Evolutionary conservation across 2,329 filamentous ascomycete species (phyloP).

Genomic region (Incumbomyces delicatus): DNA sequence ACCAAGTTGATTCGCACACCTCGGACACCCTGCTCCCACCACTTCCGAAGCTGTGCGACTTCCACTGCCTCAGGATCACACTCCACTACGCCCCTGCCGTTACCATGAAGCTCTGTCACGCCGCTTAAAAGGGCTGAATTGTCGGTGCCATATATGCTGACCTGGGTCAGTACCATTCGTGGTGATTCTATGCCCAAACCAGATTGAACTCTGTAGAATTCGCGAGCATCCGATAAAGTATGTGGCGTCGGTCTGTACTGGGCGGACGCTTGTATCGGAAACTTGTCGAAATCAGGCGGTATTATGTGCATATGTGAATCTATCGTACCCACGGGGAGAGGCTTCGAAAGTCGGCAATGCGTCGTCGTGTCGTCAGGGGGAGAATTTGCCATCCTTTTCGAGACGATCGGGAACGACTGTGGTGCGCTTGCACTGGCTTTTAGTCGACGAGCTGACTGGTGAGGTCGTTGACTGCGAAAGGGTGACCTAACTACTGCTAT

Average conservation of each 20-base stretch:
- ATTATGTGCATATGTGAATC: constrained; percentile 57
- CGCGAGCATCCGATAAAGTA: constrained; percentile 41
- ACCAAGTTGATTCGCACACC: constrained; percentile 52
- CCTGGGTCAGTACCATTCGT: constrained; percentile 48
- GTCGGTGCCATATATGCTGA: constrained; percentile 52
- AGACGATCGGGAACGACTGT: no score
- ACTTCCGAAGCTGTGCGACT: constrained; percentile 35
- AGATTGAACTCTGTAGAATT: constrained; percentile 36
- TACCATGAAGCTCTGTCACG: constrained; percentile 38
- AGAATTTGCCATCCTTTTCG: no score
- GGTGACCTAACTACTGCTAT: no score
- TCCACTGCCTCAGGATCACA: constrained; percentile 41
- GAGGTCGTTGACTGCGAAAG: no score
- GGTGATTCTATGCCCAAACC: constrained; percentile 41
- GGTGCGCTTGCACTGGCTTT: no score
- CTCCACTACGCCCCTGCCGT: constrained; percentile 47
- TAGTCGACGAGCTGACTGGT: no score
- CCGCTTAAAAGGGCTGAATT: constrained; percentile 51
- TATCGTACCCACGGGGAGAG: constrained; percentile 41
- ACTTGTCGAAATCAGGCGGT: constrained; percentile 36
- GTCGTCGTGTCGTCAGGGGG: neutral
- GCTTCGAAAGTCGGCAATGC: constrained; percentile 8
- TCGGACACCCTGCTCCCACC: constrained; percentile 50
- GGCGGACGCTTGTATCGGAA: constrained; percentile 40
- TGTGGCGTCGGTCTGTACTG: constrained; percentile 43